Conservation (phyloP, 441 rosid genomes). For the Bocquillonia castaneifolia region DNA sequence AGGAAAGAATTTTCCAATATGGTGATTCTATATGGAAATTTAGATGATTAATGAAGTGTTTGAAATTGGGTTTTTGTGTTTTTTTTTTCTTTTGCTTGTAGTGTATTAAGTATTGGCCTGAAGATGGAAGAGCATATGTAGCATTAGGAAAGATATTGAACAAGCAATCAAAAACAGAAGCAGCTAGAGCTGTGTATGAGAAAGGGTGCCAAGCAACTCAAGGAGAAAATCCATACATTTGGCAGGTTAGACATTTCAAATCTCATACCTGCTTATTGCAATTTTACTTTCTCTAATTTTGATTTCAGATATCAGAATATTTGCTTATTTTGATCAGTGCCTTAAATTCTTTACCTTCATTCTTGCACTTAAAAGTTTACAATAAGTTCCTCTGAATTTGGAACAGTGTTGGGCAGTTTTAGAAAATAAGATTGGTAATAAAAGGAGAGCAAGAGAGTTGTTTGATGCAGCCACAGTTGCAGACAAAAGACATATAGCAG, state of each 20-base stretch:
- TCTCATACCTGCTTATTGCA: not conserved
- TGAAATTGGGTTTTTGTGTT: constrained; percentile 17
- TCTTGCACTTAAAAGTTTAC: constrained; percentile 14
- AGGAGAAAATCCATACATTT: constrained; percentile 90
- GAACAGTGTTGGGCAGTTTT: constrained; percentile 96
- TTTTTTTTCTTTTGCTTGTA: constrained; percentile 28
- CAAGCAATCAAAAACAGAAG: constrained; percentile 55
- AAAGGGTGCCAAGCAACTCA: constrained; percentile 85
- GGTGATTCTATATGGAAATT: not conserved
- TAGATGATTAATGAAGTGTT: not conserved
- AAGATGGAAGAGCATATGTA: constrained; percentile 90
- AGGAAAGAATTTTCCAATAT: no score
- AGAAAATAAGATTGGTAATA: constrained; percentile 78
- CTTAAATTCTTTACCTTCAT: constrained; percentile 3
- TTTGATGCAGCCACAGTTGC: constrained; percentile 97
- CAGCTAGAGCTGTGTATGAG: constrained; percentile 70
- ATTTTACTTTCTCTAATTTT: no score
- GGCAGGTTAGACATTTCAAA: constrained; percentile 56
- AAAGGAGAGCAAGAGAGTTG: constrained; percentile 76
- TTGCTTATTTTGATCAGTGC: not conserved
- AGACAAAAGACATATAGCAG: constrained; percentile 79
- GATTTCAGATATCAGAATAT: not conserved
- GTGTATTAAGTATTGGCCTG: constrained; percentile 86
- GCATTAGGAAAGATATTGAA: constrained; percentile 66
- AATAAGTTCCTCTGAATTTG: constrained; percentile 19